These are phyloP conservation scores for Schizosaccharomyces cryophilus DNA, from an alignment of 805 yeast species.

Conservation along the genomic window DNA sequence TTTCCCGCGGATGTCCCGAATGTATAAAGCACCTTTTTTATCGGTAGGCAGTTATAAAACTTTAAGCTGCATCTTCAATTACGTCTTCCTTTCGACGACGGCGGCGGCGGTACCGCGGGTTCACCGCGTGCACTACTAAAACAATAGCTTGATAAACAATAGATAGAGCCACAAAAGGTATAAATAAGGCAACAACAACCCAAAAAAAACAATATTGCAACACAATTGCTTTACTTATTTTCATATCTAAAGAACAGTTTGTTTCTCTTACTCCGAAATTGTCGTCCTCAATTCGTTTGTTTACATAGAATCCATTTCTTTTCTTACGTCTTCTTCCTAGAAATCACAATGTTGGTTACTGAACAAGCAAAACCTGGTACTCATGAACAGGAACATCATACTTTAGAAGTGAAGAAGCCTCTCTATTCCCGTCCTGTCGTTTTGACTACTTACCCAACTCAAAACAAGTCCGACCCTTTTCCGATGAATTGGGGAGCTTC, in stretches of 20 bases:
- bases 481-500: constrained; percentile 28
- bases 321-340: not conserved
- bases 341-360: not conserved
- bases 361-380: not conserved
- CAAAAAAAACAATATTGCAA: not conserved
- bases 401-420: not conserved
- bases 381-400: not conserved
- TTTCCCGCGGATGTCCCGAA: too few relatives aligned
- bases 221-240: not conserved
- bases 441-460: constrained; percentile 30
- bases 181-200: not conserved
- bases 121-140: too few relatives aligned
- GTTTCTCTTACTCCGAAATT: not conserved
- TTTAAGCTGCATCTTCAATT: too few relatives aligned
- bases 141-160: not conserved
- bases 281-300: not conserved
- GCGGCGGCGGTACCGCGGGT: too few relatives aligned
- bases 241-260: too few relatives aligned
- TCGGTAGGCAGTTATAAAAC: too few relatives aligned
- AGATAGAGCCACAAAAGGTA: not conserved
- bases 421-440: constrained; percentile 12
- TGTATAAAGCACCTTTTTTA: too few relatives aligned
- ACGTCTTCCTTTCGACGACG: too few relatives aligned
- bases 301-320: not conserved
- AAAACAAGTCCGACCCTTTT: constrained; percentile 25